Conservation (phyloP, 441 rosid species). For the Syzygium malaccense region DNA sequence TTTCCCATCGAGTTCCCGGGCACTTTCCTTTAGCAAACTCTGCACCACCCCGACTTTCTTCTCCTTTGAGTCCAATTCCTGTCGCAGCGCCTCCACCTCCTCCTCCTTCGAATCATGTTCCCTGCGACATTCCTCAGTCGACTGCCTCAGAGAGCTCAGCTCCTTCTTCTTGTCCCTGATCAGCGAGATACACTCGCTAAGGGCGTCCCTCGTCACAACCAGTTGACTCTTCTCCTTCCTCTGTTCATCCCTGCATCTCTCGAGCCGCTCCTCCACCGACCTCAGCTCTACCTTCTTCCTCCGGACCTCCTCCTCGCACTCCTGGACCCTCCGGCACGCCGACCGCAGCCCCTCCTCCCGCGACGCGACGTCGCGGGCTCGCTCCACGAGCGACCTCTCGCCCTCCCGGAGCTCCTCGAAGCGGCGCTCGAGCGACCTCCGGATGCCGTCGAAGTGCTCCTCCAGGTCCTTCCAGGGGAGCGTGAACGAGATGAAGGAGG, state of each 20-base stretch:
- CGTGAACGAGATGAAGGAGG: constrained; percentile 26
- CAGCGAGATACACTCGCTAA: neutral
- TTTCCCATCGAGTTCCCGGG: constrained; percentile 1
- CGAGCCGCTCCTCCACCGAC: constrained; percentile 4
- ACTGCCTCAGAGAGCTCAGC: constrained; percentile 2
- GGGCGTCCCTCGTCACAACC: neutral
- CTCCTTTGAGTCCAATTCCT: constrained; percentile 10
- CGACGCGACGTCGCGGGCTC: constrained; percentile 4
- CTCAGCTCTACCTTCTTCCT: constrained; percentile 6
- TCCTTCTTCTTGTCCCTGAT: neutral
- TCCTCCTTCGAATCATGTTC: constrained; percentile 4
- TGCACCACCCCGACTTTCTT: constrained; percentile 2
- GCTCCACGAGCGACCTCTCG: constrained; percentile 2
- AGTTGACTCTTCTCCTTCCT: constrained; percentile 5
- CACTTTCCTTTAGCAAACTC: neutral
- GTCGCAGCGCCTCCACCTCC: constrained; percentile 4
- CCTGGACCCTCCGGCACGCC: neutral
- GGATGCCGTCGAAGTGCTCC: constrained; percentile 8
- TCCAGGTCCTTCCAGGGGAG: constrained; percentile 39
- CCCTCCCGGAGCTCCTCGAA: constrained; percentile 13
- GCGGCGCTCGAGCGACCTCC: constrained; percentile 1
- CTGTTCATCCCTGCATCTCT: constrained; percentile 9
- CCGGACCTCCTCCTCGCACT: constrained; percentile 4
- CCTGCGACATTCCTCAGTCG: neutral
- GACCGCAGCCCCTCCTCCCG: constrained; percentile 10